Conservation (phyloP, 2,329 filamentous ascomycete species). For the Cercospora janseana region DNA sequence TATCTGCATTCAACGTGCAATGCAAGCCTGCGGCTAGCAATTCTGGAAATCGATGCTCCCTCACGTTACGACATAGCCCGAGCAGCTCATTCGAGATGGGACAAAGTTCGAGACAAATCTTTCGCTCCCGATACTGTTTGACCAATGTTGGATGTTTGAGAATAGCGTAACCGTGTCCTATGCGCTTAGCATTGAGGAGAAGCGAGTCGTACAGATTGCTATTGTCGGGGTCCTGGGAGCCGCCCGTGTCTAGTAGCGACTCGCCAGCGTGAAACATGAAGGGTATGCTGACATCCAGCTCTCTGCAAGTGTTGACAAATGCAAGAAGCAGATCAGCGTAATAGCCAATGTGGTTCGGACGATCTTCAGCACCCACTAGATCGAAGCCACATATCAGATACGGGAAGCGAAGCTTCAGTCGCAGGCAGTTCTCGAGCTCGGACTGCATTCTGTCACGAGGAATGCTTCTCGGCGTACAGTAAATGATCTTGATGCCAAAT, state of each 20-base stretch:
- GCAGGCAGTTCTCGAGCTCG: conserved; percentile 61
- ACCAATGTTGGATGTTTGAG: conserved; percentile 66
- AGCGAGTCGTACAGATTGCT: conserved; percentile 69
- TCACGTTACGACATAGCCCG: conserved; percentile 63
- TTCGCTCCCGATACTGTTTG: conserved; percentile 60
- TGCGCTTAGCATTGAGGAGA: conserved; percentile 63
- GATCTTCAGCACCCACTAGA: conserved; percentile 65
- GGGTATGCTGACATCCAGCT: conserved; percentile 57
- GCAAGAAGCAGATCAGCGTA: conserved; percentile 58
- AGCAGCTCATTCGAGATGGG: conserved; percentile 76
- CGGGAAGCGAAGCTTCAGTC: conserved; percentile 57
- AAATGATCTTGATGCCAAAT: conserved; percentile 67
- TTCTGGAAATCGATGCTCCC: conserved; percentile 65
- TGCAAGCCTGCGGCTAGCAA: conserved; percentile 70
- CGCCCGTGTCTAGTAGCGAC: conserved; percentile 63
- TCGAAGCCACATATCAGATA: conserved; percentile 68
- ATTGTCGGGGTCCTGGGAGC: conserved; percentile 55
- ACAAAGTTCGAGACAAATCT: conserved; percentile 71
- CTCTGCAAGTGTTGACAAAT: conserved; percentile 55
- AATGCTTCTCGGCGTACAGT: conserved; percentile 67
- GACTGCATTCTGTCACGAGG: conserved; percentile 46
- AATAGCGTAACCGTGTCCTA: conserved; percentile 71
- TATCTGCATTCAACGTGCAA: conserved; percentile 73
- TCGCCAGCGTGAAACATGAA: conserved; percentile 77
- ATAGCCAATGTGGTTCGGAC: conserved; percentile 58